Evolutionary conservation across 345 rosid species (phyloP).

Genomic region (Rubroshorea leprosula): DNA sequence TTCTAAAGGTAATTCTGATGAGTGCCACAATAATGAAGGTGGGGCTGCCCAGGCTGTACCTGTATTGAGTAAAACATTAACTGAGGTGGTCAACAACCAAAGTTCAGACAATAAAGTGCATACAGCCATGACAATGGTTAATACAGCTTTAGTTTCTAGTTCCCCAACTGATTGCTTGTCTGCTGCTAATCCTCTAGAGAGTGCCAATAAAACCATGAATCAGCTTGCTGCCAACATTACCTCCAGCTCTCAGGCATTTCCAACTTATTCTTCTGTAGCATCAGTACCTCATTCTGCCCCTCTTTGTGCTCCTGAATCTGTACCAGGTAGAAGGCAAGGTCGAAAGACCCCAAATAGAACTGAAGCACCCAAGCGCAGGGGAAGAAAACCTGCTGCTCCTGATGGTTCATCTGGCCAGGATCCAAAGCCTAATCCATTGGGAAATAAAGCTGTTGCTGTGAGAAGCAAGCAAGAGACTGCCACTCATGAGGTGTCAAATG

Average conservation of each 20-base stretch:
- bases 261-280: slow-evolving; percentile 19
- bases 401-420: slow-evolving; percentile 30
- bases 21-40: slow-evolving; percentile 27
- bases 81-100: slow-evolving; percentile 27
- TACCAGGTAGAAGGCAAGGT: slow-evolving; percentile 36
- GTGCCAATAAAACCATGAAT: slow-evolving; percentile 6
- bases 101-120: slow-evolving; percentile 21
- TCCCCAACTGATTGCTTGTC: slow-evolving; percentile 14
- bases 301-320: slow-evolving; percentile 17
- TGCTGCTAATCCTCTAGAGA: slow-evolving; percentile 17
- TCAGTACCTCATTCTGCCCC: slow-evolving; percentile 18
- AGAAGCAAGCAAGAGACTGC: slow-evolving; percentile 34
- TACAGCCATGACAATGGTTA: slow-evolving; percentile 15
- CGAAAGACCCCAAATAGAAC: slow-evolving; percentile 34
- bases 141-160: slow-evolving; percentile 19
- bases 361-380: slow-evolving; percentile 51
- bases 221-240: slow-evolving; percentile 15
- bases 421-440: slow-evolving; percentile 17
- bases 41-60: slow-evolving; percentile 21
- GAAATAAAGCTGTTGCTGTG: slow-evolving; percentile 21
- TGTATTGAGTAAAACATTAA: slow-evolving; percentile 23
- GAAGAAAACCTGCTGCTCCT: slow-evolving; percentile 30
- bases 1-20: slow-evolving; percentile 39
- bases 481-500: slow-evolving; percentile 23
- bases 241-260: slow-evolving; percentile 24